phyloP scores from a whole-genome alignment of 805 yeast genomes.

The Wickerhamomyces hampshirensis region DNA sequence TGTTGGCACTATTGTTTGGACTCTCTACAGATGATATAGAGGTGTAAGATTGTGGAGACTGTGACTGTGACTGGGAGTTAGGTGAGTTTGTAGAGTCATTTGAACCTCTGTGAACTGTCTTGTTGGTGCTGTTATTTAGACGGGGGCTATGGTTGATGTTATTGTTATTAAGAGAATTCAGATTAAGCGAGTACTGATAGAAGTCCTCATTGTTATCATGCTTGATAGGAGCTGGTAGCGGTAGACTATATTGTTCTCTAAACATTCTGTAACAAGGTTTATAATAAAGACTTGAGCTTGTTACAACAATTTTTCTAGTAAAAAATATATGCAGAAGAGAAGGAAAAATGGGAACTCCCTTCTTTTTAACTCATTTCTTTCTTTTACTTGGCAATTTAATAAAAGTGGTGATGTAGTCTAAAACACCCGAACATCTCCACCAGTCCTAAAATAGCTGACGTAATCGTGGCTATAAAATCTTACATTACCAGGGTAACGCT shows the following conservation, averaged over 20 bases:
- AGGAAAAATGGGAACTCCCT: slow-evolving; percentile 1
- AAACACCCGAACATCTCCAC: neutral
- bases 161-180: too few relatives aligned
- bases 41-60: slow-evolving; percentile 23
- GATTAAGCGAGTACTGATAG: slow-evolving; percentile 3
- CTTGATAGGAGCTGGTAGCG: neutral
- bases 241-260: slow-evolving; percentile 1
- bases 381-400: neutral
- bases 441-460: too few relatives aligned
- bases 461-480: neutral
- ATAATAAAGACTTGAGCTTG: too few relatives aligned
- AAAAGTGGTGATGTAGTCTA: neutral
- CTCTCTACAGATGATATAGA: slow-evolving; percentile 24
- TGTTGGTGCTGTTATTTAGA: slow-evolving; percentile 1
- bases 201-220: neutral
- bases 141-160: too few relatives aligned
- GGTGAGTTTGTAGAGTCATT: slow-evolving; percentile 24
- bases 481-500: neutral
- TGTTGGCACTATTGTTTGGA: slow-evolving; percentile 13
- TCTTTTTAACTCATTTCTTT: slow-evolving; percentile 1
- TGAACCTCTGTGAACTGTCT: slow-evolving; percentile 21
- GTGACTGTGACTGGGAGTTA: slow-evolving; percentile 19
- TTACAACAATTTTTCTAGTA: too few relatives aligned
- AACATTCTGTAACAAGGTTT: slow-evolving; percentile 1
- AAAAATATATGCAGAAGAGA: too few relatives aligned